Evolutionary conservation across 352 stramenopile genomes (phyloP), one percentile per base, ranked within the genome.

Genomic region (Pythium myriotylum): DNA sequence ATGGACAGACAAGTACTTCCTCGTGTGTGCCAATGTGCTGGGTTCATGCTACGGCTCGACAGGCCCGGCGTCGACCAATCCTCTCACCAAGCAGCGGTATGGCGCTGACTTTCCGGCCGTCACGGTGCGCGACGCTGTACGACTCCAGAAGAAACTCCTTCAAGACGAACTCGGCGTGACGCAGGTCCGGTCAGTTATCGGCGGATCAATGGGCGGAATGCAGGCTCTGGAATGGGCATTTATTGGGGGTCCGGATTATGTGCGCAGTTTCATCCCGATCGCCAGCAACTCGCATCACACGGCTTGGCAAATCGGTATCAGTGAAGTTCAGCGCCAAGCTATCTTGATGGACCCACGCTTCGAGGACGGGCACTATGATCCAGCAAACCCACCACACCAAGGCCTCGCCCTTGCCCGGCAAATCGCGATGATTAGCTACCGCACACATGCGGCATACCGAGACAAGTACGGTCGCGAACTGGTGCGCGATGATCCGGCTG

Each of bases 371-470:
- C 27, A 75, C 37, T 97, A 97, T 60, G 74, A 91, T 53, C 48
- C 73, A 0, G 45, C 70, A 0, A 59, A 84, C 32, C 85, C 88
- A 17, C 95, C 95, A 4, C 60, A 74, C 0, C 71, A 75, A 9
- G 95, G 96, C 13, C 73, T 99, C 35, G 81, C 91, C 29, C 79
- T 99, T 14, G 97, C 96, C 35, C 80, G 97, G 23, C 91, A 98
- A 74, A 97, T 99, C 62, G 97, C 91, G 12, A 99, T 99, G 96
- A 84, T 99, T 46, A 97, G 83, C 50, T 99, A 99, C 77, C 92
- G 96, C 46, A 97, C 97, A 37, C 77, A 96, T 35, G 67, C 83
- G 24, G 94, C 88, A 9, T 99, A 98, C 74, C 60, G 71, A 12
- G 78, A 90, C 10, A 98, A 98, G 68, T 99, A 98, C 73, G 95